Percentiles rank a stretch among this genome's conserved stretches.
Evolutionary conservation across 1,284 basidiomycete genomes (phyloP).

Genomic region (Pisolithus thermaeus): DNA sequence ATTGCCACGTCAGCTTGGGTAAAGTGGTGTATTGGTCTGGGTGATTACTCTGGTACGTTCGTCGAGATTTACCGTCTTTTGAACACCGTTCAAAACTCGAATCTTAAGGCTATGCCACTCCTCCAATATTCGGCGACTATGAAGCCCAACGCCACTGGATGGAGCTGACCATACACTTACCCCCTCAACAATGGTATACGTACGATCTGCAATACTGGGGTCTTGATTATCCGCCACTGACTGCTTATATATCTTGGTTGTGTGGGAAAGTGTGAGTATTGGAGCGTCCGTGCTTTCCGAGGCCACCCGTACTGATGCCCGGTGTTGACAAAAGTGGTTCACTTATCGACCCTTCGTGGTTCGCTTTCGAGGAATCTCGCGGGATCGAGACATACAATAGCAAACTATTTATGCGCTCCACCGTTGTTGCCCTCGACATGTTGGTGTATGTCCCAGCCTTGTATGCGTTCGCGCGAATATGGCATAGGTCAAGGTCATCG

Average conservation of each 20-base stretch:
- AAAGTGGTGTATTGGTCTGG: constrained; percentile 66
- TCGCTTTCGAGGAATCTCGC: constrained; percentile 70
- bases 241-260: constrained; percentile 81
- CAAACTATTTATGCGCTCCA: constrained; percentile 77
- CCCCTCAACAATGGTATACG: constrained; percentile 74
- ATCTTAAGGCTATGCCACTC: constrained; percentile 54
- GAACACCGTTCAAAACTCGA: not conserved
- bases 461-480: constrained; percentile 53
- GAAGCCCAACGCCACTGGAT: constrained; percentile 96
- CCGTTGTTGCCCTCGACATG: constrained; percentile 66
- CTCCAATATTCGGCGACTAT: constrained; percentile 88
- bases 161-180: constrained; percentile 78
- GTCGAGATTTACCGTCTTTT: not conserved
- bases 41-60: constrained; percentile 75
- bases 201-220: constrained; percentile 91
- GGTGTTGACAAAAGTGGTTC: constrained; percentile 44
- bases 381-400: constrained; percentile 66
- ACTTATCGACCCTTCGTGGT: constrained; percentile 67
- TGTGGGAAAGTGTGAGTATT: constrained; percentile 60
- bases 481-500: constrained; percentile 61
- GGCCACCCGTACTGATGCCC: constrained; percentile 1
- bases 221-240: constrained; percentile 88
- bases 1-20: constrained; percentile 50
- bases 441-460: constrained; percentile 76
- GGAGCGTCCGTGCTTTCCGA: not conserved